These are phyloP conservation scores for Pascua guehoae DNA, from an alignment of 1,284 basidiomycete species.

Conservation along the genomic window DNA sequence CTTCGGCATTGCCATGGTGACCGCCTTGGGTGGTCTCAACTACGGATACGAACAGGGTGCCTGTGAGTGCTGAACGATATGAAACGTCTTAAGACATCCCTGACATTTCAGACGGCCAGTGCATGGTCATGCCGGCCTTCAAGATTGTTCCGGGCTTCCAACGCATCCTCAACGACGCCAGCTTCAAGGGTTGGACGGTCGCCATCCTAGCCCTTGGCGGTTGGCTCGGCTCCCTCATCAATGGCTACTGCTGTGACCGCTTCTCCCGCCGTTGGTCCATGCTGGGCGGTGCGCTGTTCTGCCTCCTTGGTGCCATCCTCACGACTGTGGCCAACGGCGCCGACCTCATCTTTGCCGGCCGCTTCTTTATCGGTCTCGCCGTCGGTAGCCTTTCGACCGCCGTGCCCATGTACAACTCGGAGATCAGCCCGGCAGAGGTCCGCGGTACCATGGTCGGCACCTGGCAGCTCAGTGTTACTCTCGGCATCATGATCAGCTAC, in stretches of 20 bases:
- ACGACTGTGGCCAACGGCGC: conserved; percentile 19
- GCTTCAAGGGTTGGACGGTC: conserved; percentile 20
- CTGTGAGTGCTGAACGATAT: neutral
- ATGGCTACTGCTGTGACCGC: conserved; percentile 24
- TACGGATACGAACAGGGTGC: conserved; percentile 24
- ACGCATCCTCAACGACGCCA: conserved; percentile 13
- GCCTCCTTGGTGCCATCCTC: conserved; percentile 20
- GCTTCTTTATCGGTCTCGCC: conserved; percentile 26
- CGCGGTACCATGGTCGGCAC: conserved; percentile 66
- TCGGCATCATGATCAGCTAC: conserved; percentile 56
- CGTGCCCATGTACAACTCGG: conserved; percentile 59
- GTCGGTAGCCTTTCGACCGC: conserved; percentile 70
- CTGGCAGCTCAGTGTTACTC: conserved; percentile 70
- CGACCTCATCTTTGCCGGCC: conserved; percentile 21
- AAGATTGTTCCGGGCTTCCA: conserved; percentile 9
- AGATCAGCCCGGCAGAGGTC: conserved; percentile 64
- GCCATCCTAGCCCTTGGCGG: conserved; percentile 24
- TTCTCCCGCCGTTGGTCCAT: conserved; percentile 24
- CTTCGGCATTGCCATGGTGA: conserved; percentile 18
- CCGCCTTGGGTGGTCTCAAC: conserved; percentile 20
- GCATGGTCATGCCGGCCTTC: conserved; percentile 23
- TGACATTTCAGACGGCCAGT: conserved; percentile 15
- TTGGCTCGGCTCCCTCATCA: conserved; percentile 24
- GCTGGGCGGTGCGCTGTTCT: conserved; percentile 21
- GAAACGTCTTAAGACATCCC: neutral